Percentiles rank a stretch among this genome's conserved stretches.
These are phyloP conservation scores for Aspergillus sp. DNA, from an alignment of 2,329 filamentous ascomycete genomes.

Conservation along the genomic window DNA sequence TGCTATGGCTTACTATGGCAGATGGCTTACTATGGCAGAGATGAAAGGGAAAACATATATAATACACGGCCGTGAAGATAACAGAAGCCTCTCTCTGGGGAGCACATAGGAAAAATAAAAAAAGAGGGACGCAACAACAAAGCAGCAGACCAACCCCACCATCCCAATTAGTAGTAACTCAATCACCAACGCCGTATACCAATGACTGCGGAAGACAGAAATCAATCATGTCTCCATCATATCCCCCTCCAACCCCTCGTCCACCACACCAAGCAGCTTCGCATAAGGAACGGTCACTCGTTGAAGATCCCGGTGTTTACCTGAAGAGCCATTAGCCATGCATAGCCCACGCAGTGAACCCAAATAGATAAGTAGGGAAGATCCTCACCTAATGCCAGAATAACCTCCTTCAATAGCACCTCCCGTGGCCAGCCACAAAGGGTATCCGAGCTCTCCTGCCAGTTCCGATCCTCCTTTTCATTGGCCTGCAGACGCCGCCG, in stretches of 20 bases:
- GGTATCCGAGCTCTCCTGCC: slow-evolving; percentile 49
- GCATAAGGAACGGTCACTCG: slow-evolving; percentile 93
- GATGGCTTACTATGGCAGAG: background rate
- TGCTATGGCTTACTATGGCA: no score
- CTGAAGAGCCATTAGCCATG: slow-evolving; percentile 38
- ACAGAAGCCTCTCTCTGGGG: no score
- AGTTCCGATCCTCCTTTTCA: slow-evolving; percentile 37
- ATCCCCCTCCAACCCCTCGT: slow-evolving; percentile 25
- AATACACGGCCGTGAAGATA: background rate
- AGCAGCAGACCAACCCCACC: background rate
- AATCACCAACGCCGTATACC: background rate
- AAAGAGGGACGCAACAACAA: background rate
- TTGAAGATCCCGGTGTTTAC: slow-evolving; percentile 92
- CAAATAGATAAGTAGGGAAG: slow-evolving; percentile 3
- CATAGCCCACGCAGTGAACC: background rate
- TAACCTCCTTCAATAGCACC: slow-evolving; percentile 80
- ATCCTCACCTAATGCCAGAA: slow-evolving; percentile 76
- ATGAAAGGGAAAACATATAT: background rate
- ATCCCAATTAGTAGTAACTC: slow-evolving; percentile 1
- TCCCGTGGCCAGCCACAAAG: slow-evolving; percentile 87
- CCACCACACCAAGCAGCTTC: slow-evolving; percentile 57
- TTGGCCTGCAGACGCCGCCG: slow-evolving; percentile 14
- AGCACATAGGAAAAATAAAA: background rate
- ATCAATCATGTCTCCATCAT: slow-evolving; percentile 28
- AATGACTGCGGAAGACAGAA: background rate